Conservation (phyloP, 129 eudicot genomes). For the Cynara cardunculus region DNA sequence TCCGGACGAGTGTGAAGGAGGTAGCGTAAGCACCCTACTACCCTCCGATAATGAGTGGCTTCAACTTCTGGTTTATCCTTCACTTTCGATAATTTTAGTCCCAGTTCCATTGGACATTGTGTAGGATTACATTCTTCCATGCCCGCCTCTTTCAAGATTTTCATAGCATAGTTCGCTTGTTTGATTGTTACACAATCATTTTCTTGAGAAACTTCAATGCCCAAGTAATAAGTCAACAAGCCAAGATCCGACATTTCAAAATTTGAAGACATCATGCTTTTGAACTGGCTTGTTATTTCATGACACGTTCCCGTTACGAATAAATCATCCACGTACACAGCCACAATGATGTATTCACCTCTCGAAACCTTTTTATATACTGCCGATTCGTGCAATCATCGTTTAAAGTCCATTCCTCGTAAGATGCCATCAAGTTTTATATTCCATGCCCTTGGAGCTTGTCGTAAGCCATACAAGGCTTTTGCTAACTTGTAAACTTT, state of each 20-base stretch:
- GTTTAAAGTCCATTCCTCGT: neutral
- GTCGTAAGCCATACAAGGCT: neutral
- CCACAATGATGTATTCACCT: too few relatives aligned
- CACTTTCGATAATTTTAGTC: neutral
- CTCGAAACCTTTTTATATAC: too few relatives aligned
- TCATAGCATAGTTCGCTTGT: neutral
- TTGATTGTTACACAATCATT: too few relatives aligned
- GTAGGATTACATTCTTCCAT: neutral
- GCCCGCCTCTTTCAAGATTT: neutral
- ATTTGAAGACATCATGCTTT: neutral
- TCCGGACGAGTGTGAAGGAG: slow-evolving; percentile 1
- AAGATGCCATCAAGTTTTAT: neutral
- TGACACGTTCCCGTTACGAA: too few relatives aligned
- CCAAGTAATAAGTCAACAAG: too few relatives aligned
- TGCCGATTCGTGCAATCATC: too few relatives aligned
- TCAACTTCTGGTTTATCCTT: neutral
- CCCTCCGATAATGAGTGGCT: neutral
- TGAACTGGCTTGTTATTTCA: too few relatives aligned
- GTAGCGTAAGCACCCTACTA: neutral
- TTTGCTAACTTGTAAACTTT: too few relatives aligned
- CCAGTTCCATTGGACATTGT: too few relatives aligned
- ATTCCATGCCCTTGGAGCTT: neutral
- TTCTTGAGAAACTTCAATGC: too few relatives aligned
- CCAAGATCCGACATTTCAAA: too few relatives aligned
- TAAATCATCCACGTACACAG: too few relatives aligned